Conservation (phyloP, 2,329 filamentous ascomycete species). For the Pseudogymnoascus verrucosus region DNA sequence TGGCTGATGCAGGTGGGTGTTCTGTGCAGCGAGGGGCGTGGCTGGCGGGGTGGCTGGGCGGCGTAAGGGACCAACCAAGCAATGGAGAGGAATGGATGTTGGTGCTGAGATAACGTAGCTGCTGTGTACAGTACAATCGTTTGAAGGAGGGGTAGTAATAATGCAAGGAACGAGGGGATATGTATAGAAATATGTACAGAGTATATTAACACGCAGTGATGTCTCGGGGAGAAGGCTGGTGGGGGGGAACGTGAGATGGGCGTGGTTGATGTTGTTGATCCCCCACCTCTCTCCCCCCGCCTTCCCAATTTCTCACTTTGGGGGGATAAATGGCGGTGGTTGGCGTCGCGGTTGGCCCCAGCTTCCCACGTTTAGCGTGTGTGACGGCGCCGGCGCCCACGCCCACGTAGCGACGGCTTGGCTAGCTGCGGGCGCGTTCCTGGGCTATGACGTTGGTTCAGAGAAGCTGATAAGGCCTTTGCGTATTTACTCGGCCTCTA, state of each 20-base stretch:
- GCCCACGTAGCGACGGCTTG: neutral
- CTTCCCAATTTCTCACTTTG: neutral
- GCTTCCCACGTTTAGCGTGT: neutral
- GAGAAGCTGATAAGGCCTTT: neutral
- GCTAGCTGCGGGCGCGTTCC: neutral
- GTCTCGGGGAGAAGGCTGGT: neutral
- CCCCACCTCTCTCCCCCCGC: neutral
- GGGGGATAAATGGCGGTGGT: neutral
- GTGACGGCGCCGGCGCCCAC: neutral
- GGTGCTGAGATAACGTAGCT: neutral
- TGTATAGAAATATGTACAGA: neutral
- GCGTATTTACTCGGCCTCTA: neutral
- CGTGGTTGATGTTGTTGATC: neutral
- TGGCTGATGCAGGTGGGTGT: neutral
- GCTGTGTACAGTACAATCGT: neutral
- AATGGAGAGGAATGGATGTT: neutral
- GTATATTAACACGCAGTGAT: neutral
- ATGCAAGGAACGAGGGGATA: neutral
- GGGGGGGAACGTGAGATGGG: neutral
- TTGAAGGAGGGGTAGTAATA: neutral
- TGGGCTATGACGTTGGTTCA: neutral
- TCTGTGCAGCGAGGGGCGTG: neutral
- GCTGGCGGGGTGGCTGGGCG: neutral
- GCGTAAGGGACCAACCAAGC: neutral
- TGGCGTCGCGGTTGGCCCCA: neutral